Evolutionary conservation across 2,329 filamentous ascomycete species (phyloP).

Genomic region (Aspergillus phoenicis): DNA sequence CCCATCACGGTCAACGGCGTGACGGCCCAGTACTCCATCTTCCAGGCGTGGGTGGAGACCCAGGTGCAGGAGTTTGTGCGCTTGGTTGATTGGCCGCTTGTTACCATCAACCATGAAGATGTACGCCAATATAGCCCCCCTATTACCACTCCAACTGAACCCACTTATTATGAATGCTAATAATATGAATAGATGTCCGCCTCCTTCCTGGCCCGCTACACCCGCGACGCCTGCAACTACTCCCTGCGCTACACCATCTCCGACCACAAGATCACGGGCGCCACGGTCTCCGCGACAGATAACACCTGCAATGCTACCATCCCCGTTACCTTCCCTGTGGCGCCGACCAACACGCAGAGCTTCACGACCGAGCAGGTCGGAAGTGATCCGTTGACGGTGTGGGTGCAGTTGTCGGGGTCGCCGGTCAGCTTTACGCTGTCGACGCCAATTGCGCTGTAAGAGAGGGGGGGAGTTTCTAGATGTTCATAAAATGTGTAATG

Average conservation of each 20-base stretch:
- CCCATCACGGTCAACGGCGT: slow-evolving; percentile 54
- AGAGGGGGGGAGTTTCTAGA: not conserved
- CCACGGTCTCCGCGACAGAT: slow-evolving; percentile 53
- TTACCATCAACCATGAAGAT: slow-evolving; percentile 60
- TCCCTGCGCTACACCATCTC: slow-evolving; percentile 51
- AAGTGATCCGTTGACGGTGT: slow-evolving; percentile 56
- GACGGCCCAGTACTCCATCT: slow-evolving; percentile 52
- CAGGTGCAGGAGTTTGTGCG: slow-evolving; percentile 57
- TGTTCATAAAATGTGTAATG: no score
- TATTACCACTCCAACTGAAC: no score
- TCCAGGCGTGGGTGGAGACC: slow-evolving; percentile 61
- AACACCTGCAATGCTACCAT: slow-evolving; percentile 57
- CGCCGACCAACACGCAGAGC: slow-evolving; percentile 47
- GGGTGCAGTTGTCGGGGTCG: slow-evolving; percentile 50
- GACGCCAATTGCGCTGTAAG: slow-evolving; percentile 38
- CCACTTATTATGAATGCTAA: not conserved
- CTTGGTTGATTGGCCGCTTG: slow-evolving; percentile 57
- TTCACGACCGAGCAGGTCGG: slow-evolving; percentile 57
- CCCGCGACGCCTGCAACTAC: slow-evolving; percentile 57
- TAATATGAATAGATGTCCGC: slow-evolving; percentile 42
- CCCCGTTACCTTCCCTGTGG: slow-evolving; percentile 57
- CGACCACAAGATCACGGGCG: slow-evolving; percentile 51
- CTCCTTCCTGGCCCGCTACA: slow-evolving; percentile 56
- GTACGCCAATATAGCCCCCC: slow-evolving; percentile 24
- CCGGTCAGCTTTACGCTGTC: slow-evolving; percentile 51